Evolutionary conservation across 768 basidiomycete genomes (phyloP), one percentile per base, ranked within the genome.

Genomic region (Chiua virens): DNA sequence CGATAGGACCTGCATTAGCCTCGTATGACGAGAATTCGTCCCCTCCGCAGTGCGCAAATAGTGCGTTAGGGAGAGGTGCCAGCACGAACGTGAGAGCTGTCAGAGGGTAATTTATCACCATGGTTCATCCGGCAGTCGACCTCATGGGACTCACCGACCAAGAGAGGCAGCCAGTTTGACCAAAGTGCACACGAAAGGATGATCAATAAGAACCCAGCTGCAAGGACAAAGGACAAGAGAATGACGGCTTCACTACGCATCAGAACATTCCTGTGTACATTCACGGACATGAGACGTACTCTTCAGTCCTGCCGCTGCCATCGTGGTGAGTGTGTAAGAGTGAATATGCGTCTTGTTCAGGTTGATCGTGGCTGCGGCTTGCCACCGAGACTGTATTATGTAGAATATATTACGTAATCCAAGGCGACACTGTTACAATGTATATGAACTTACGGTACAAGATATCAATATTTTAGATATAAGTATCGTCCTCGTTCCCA

Each of bases 181-280:
- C 88, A 98, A 27, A 98, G 75, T 8, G 97, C 97, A 67, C 97
- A 98, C 2, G 92, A 92, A 21, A 99, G 85, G 69, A 99, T 99
- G 64, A 98, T 91, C 65, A 98, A 82, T 51, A 99, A 75, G 75
- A 99, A 99, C n/a, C 97, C 97, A 15, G 96, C 81, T 7, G 97
- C 97, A 44, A 99, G 86, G 47, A 98, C 92, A 73, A 99, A 98
- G 2, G 97, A 95, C 41, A 99, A 85, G 47, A 98, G 79, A 61
- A 98, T 94, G 57, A 98, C 94, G 64, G 93, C 95, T 98, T 66
- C 42, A 5, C 56, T 42, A 3, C 47, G 39, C 15, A 23, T 42
- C 10, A 57, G 46, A 20, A 32, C 23, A 25, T 27, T 58, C 36
- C 23, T 30, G 21, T 27, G 43, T 28, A 37, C 32, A 17, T 20